Evolutionary conservation across 371 early-diverging fungal genomes (phyloP).

Genomic region (Lichtheimia ramosa): DNA sequence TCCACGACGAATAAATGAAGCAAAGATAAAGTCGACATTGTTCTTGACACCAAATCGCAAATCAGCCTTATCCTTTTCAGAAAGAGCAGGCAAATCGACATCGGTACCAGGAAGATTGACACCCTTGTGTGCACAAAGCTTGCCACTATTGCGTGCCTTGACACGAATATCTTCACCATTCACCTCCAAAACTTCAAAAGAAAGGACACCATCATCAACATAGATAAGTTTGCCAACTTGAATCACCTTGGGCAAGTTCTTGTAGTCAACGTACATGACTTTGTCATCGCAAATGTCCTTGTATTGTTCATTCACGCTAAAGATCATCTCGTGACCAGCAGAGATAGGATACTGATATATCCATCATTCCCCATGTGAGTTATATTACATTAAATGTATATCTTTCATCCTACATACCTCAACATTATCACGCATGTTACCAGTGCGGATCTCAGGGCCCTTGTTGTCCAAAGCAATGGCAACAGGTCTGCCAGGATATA

Average conservation of each 20-base stretch:
- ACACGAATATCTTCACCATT: slow-evolving; percentile 62
- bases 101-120: slow-evolving; percentile 86
- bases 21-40: slow-evolving; percentile 95
- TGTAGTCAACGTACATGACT: slow-evolving; percentile 83
- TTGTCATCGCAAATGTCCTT: slow-evolving; percentile 64
- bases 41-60: slow-evolving; percentile 91
- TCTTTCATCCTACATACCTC: slow-evolving; percentile 16
- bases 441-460: slow-evolving; percentile 86
- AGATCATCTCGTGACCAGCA: slow-evolving; percentile 73
- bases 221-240: slow-evolving; percentile 82
- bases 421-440: slow-evolving; percentile 59
- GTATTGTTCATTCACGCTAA: slow-evolving; percentile 75
- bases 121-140: slow-evolving; percentile 76
- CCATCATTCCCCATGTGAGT: slow-evolving; percentile 16
- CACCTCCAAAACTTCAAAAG: slow-evolving; percentile 71
- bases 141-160: slow-evolving; percentile 69
- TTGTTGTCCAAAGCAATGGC: slow-evolving; percentile 89
- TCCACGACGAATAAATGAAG: slow-evolving; percentile 93
- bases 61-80: slow-evolving; percentile 93
- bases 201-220: slow-evolving; percentile 81
- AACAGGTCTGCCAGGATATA: slow-evolving; percentile 38
- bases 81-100: slow-evolving; percentile 91
- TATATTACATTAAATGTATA: neutral
- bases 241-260: slow-evolving; percentile 78
- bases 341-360: slow-evolving; percentile 65